Conservation (phyloP, 2,329 filamentous ascomycete species). For the Fusarium foetens region DNA sequence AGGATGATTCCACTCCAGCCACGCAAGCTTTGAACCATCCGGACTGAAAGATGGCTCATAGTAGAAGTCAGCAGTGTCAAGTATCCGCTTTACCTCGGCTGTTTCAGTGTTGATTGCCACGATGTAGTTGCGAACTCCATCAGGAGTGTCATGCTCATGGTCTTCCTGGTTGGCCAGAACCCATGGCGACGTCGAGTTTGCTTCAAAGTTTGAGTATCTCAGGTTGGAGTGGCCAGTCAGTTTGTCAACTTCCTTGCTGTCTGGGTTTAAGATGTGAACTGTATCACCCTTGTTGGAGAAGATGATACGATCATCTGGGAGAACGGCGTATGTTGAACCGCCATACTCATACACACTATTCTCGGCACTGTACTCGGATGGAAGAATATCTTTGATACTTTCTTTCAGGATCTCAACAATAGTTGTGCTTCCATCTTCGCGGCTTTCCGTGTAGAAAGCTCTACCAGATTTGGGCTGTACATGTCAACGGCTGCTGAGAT, state of each 20-base stretch:
- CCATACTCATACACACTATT: slow-evolving; percentile 65
- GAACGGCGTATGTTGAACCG: slow-evolving; percentile 56
- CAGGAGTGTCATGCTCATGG: slow-evolving; percentile 51
- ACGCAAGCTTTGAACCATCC: slow-evolving; percentile 58
- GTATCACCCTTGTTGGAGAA: slow-evolving; percentile 58
- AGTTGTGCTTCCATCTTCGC: slow-evolving; percentile 53
- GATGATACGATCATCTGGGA: slow-evolving; percentile 54
- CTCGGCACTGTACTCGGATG: slow-evolving; percentile 54
- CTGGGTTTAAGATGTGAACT: slow-evolving; percentile 55
- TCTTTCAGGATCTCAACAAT: slow-evolving; percentile 56
- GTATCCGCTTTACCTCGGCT: slow-evolving; percentile 54
- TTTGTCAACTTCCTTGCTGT: slow-evolving; percentile 47
- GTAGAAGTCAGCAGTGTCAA: slow-evolving; percentile 63
- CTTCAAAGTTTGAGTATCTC: slow-evolving; percentile 60
- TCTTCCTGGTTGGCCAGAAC: slow-evolving; percentile 65
- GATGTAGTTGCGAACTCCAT: slow-evolving; percentile 51
- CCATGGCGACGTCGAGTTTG: slow-evolving; percentile 52
- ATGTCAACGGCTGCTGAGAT: background rate
- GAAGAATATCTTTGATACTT: slow-evolving; percentile 54
- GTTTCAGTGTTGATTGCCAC: slow-evolving; percentile 54
- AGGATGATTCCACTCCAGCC: slow-evolving; percentile 66
- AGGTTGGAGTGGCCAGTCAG: slow-evolving; percentile 49
- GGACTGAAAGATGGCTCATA: slow-evolving; percentile 60
- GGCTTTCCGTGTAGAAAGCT: slow-evolving; percentile 53
- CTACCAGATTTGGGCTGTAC: slow-evolving; percentile 45